Conservation (phyloP, 1,139 yeast genomes). For the Diutina pseudorugosa region DNA sequence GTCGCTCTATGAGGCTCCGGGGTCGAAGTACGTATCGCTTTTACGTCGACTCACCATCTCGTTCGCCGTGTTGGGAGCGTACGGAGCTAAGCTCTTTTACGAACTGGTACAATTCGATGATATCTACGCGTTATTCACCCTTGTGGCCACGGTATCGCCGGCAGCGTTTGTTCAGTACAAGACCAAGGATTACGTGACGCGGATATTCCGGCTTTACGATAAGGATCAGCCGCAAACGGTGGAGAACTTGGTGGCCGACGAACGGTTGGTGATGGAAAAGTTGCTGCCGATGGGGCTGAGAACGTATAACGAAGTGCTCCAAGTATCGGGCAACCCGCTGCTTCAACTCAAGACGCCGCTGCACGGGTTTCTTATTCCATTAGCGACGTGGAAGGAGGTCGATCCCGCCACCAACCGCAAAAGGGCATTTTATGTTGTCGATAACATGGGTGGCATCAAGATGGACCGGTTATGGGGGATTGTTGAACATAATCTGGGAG, state of each 20-base stretch:
- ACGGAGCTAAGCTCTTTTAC: constrained; percentile 42
- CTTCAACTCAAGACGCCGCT: constrained; percentile 17
- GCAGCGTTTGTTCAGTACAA: constrained; percentile 40
- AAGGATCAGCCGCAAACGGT: constrained; percentile 52
- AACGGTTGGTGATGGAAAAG: constrained; percentile 57
- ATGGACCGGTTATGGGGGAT: constrained; percentile 84
- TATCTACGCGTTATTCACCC: constrained; percentile 33
- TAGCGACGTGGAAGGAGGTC: constrained; percentile 46
- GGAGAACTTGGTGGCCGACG: constrained; percentile 48
- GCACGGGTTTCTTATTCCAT: constrained; percentile 28
- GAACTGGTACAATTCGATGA: constrained; percentile 49
- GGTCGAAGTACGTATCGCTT: constrained; percentile 41
- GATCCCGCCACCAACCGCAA: constrained; percentile 20
- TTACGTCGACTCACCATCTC: constrained; percentile 42
- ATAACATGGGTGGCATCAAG: constrained; percentile 66
- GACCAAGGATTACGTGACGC: constrained; percentile 56
- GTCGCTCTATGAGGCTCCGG: constrained; percentile 46
- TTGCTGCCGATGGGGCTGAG: constrained; percentile 55
- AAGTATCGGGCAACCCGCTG: constrained; percentile 28
- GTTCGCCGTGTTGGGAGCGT: constrained; percentile 41
- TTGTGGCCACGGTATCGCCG: constrained; percentile 31
- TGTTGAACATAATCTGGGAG: constrained; percentile 52
- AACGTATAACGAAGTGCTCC: constrained; percentile 48
- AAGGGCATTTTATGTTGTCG: constrained; percentile 43
- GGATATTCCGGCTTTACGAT: constrained; percentile 61